Evolutionary conservation across 2,329 filamentous ascomycete genomes (phyloP).

Genomic region (Fusarium protoensiforme): DNA sequence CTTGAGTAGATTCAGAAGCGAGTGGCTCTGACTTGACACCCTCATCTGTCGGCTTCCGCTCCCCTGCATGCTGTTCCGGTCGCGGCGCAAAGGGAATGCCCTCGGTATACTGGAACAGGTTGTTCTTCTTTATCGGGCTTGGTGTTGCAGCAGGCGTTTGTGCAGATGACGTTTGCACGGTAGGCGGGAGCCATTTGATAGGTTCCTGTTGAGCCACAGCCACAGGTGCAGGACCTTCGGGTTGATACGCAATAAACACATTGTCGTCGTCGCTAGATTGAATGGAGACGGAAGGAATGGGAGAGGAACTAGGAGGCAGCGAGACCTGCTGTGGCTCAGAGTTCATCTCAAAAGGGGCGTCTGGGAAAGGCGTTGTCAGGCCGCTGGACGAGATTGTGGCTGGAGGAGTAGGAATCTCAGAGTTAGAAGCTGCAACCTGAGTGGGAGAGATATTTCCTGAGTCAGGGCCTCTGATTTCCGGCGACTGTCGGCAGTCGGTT

Average conservation of each 20-base stretch:
- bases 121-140: conserved; percentile 50
- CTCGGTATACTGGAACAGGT: conserved; percentile 53
- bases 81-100: conserved; percentile 61
- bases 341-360: conserved; percentile 33
- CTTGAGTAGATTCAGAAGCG: not conserved
- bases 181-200: conserved; percentile 65
- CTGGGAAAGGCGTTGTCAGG: conserved; percentile 39
- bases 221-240: conserved; percentile 60
- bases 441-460: conserved; percentile 19
- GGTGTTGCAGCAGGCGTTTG: conserved; percentile 48
- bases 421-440: conserved; percentile 14
- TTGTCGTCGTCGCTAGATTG: conserved; percentile 46
- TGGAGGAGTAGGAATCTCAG: conserved; percentile 32
- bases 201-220: conserved; percentile 52
- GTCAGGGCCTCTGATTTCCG: not conserved
- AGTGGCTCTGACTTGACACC: conserved; percentile 1
- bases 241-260: conserved; percentile 66
- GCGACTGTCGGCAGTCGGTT: not conserved
- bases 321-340: conserved; percentile 38
- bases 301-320: conserved; percentile 46
- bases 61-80: conserved; percentile 14
- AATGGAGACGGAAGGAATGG: conserved; percentile 41
- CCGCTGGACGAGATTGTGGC: conserved; percentile 40
- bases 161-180: conserved; percentile 51
- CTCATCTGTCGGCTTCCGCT: not conserved